These are phyloP conservation scores for Leptomonas seymouri DNA, from an alignment of 208 protist species.

Conservation along the genomic window DNA sequence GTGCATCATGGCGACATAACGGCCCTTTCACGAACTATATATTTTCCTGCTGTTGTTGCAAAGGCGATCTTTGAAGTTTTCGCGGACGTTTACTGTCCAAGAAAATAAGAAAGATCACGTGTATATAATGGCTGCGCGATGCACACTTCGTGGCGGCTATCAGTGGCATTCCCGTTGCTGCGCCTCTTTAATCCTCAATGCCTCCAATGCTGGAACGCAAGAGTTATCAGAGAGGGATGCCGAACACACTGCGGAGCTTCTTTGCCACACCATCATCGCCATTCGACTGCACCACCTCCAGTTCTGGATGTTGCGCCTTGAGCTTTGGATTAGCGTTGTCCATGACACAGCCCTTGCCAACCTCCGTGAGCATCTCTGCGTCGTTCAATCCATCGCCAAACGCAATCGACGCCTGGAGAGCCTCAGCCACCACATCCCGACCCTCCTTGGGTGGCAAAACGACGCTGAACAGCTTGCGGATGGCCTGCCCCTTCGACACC, in stretches of 20 bases:
- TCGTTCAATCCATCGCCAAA: constrained; percentile 75
- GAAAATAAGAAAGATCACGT: too few relatives aligned
- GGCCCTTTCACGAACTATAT: too few relatives aligned
- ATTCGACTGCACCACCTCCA: constrained; percentile 53
- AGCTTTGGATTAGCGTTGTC: constrained; percentile 48
- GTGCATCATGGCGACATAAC: too few relatives aligned
- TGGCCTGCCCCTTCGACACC: constrained; percentile 35
- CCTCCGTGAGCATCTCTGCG: constrained; percentile 44
- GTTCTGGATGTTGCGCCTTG: constrained; percentile 30
- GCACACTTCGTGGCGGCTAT: too few relatives aligned
- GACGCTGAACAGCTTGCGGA: constrained; percentile 31
- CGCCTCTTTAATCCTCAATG: too few relatives aligned
- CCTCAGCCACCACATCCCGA: constrained; percentile 16
- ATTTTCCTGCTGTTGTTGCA: too few relatives aligned
- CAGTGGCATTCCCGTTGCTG: too few relatives aligned
- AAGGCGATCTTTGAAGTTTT: too few relatives aligned
- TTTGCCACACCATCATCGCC: constrained; percentile 50
- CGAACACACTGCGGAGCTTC: constrained; percentile 53
- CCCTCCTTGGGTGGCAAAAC: constrained; percentile 19
- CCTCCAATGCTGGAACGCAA: too few relatives aligned
- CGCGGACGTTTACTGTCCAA: too few relatives aligned
- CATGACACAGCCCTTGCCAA: constrained; percentile 62
- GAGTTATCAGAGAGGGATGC: constrained; percentile 14
- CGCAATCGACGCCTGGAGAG: constrained; percentile 39
- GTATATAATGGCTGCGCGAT: too few relatives aligned